Evolutionary conservation across 345 rosid species (phyloP).

Genomic region (Rubroshorea leprosula): DNA sequence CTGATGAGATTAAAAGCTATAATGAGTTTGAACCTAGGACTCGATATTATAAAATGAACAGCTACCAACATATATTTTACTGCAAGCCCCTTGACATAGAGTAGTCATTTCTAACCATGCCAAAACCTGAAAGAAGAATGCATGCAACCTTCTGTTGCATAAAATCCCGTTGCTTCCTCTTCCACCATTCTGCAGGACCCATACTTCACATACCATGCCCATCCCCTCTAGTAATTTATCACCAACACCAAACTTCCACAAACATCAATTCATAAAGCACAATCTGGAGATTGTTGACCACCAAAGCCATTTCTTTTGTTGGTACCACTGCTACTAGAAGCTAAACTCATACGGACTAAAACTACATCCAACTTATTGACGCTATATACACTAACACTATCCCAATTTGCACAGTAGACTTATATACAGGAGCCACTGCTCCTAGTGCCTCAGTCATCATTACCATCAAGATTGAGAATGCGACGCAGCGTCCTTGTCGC

Average conservation of each 20-base stretch:
- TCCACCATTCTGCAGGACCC: constrained; percentile 20
- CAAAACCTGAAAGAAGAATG: constrained; percentile 11
- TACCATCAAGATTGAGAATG: constrained; percentile 78
- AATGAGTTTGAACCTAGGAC: constrained; percentile 12
- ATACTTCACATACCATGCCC: constrained; percentile 8
- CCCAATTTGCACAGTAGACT: constrained; percentile 23
- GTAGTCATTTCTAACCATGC: constrained; percentile 13
- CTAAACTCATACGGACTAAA: constrained; percentile 29
- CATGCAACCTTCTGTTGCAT: constrained; percentile 20
- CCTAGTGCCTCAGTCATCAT: constrained; percentile 47
- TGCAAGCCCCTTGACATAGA: constrained; percentile 10
- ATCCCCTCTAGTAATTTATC: constrained; percentile 19
- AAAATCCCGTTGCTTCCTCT: constrained; percentile 15
- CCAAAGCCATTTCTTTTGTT: constrained; percentile 30
- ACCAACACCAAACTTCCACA: constrained; percentile 26
- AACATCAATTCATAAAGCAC: constrained; percentile 13
- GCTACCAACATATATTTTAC: constrained; percentile 5
- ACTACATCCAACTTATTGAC: constrained; percentile 39
- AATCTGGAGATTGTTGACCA: constrained; percentile 29
- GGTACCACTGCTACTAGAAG: constrained; percentile 26
- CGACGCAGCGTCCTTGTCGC: constrained; percentile 90
- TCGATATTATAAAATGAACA: neutral
- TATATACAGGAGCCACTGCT: constrained; percentile 45
- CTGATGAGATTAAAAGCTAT: constrained; percentile 19
- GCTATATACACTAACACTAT: constrained; percentile 48